A percentile compares a stretch with the other conserved stretches of the same genome.
Evolutionary conservation across 345 rosid genomes (phyloP).

Genomic region (Acer saccharum): DNA sequence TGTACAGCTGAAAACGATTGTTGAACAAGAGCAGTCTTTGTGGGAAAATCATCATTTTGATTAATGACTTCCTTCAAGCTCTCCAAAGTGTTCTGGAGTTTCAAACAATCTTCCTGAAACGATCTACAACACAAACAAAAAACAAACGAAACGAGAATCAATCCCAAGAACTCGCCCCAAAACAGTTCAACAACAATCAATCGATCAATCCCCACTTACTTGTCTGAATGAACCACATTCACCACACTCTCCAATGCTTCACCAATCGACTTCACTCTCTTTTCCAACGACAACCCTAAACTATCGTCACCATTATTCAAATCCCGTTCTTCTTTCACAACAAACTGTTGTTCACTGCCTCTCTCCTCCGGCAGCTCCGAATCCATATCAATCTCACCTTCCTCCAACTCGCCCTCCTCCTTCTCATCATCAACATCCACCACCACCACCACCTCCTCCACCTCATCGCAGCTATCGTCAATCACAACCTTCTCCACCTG

Average conservation of each 20-base stretch:
- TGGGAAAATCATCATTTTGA: conserved; percentile 33
- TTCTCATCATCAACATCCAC: conserved; percentile 38
- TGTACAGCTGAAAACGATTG: conserved; percentile 57
- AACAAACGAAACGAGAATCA: conserved; percentile 16
- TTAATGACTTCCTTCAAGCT: conserved; percentile 51
- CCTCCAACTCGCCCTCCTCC: conserved; percentile 97
- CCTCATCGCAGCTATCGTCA: conserved; percentile 64
- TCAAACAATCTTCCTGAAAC: conserved; percentile 61
- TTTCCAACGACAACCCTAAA: conserved; percentile 39
- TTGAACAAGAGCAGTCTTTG: conserved; percentile 49
- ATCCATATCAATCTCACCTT: conserved; percentile 95
- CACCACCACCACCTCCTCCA: conserved; percentile 19
- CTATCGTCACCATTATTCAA: conserved; percentile 30
- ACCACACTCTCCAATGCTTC: conserved; percentile 63
- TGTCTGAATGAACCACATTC: conserved; percentile 52
- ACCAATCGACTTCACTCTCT: conserved; percentile 43
- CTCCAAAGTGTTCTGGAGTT: conserved; percentile 60
- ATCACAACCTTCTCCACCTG: conserved; percentile 45
- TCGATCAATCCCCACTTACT: conserved; percentile 51
- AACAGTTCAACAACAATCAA: conserved; percentile 15
- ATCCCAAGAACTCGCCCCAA: neutral
- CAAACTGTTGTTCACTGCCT: conserved; percentile 26
- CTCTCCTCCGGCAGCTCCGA: conserved; percentile 34
- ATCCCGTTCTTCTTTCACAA: conserved; percentile 34
- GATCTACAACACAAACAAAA: conserved; percentile 54